Percentiles rank a stretch among this genome's conserved stretches.
Conservation (phyloP, 257 asterid genomes). For the Scutellaria barbata region DNA sequence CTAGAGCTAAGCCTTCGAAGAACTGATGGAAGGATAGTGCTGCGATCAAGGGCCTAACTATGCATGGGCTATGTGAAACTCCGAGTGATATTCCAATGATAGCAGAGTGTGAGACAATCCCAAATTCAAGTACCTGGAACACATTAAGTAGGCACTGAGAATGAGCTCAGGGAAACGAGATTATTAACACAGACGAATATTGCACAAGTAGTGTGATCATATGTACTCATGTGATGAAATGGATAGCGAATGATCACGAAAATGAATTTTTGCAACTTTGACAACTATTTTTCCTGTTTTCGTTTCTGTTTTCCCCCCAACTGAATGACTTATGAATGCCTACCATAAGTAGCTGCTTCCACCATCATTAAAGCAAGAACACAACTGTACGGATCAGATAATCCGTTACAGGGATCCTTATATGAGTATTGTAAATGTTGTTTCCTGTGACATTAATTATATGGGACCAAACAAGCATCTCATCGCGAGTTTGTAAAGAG, state of each 20-base stretch:
- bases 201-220: background rate
- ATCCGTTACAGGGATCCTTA: background rate
- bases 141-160: background rate
- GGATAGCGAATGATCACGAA: no score
- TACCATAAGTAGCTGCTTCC: no score
- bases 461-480: background rate
- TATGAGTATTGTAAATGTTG: background rate
- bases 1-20: slow-evolving; percentile 85
- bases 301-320: no score
- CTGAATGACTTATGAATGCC: no score
- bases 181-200: background rate
- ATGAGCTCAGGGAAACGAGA: background rate
- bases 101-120: slow-evolving; percentile 86
- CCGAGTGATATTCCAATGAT: slow-evolving; percentile 84
- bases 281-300: no score
- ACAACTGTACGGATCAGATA: no score
- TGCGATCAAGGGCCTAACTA: slow-evolving; percentile 71
- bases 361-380: no score
- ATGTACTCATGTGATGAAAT: background rate
- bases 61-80: slow-evolving; percentile 81
- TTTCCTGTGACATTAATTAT: background rate
- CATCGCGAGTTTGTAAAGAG: background rate
- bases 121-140: slow-evolving; percentile 74
- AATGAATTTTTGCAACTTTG: no score
- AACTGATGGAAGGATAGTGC: slow-evolving; percentile 86